Evolutionary conservation across 2,329 filamentous ascomycete genomes (phyloP).

Genomic region (Monascus ruber): DNA sequence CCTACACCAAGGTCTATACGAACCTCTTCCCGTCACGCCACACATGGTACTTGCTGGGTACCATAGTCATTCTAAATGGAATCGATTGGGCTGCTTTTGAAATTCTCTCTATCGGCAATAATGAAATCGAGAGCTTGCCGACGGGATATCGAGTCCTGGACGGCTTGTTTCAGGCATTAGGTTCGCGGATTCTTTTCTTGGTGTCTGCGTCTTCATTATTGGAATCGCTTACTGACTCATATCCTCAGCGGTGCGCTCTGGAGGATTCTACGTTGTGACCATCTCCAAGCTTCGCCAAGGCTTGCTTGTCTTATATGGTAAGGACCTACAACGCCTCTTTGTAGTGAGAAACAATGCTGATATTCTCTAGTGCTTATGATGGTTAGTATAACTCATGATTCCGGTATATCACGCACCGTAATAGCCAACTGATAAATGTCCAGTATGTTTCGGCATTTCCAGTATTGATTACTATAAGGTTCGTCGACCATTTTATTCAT

Average conservation of each 20-base stretch:
- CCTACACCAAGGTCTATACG: constrained; percentile 11
- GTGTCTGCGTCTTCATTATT: constrained; percentile 37
- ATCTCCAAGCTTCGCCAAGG: constrained; percentile 47
- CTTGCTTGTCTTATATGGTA: constrained; percentile 48
- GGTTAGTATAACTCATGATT: constrained; percentile 8
- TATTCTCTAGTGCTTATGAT: constrained; percentile 24
- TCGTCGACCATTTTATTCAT: neutral
- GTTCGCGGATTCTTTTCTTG: constrained; percentile 52
- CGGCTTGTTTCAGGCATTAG: constrained; percentile 52
- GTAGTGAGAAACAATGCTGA: constrained; percentile 3
- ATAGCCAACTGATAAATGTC: neutral
- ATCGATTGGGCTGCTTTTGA: constrained; percentile 57
- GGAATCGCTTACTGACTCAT: constrained; percentile 14
- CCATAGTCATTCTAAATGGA: constrained; percentile 49
- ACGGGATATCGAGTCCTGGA: constrained; percentile 47
- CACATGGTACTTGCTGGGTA: constrained; percentile 56
- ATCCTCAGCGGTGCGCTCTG: constrained; percentile 46
- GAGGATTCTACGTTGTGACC: constrained; percentile 55
- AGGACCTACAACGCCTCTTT: constrained; percentile 44
- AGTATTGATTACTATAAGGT: constrained; percentile 22
- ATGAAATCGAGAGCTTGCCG: constrained; percentile 28
- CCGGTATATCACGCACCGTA: too few species aligned
- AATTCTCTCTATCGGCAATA: constrained; percentile 36
- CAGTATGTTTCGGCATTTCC: constrained; percentile 26
- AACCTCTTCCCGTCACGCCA: constrained; percentile 50